Evolutionary conservation across 2,329 filamentous ascomycete species (phyloP), one percentile per base, ranked within the genome.

Genomic region (Aspergillus piperis): DNA sequence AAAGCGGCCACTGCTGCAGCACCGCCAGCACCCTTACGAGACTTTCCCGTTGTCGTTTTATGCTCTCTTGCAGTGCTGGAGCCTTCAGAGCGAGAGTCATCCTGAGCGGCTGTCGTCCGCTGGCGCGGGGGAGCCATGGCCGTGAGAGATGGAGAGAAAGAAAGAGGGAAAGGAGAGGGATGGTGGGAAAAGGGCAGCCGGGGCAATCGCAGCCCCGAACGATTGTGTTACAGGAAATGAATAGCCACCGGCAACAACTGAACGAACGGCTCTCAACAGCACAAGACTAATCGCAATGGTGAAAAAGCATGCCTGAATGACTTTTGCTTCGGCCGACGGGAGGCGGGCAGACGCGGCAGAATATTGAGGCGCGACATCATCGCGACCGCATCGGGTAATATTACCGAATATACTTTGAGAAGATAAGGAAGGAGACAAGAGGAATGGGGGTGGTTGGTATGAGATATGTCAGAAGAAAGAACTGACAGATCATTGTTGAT

Each of bases 11-110:
- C 54, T 5, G 48, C 51, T 10, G 62, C 25, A 8, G 63, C 61
- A 15, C 54, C 60, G 57, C 65, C 68, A 7, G 66, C 68, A 5
- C 66, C 59, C 52, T 75, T 76, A 19, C 75, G 70, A 32, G 71
- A 71, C 61, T 75, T 78, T 2, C 65, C 61, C 8, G 70, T 61
- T 7, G 70, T 67, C 8, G 65, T 58, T 55, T 72, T 74, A 50
- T 69, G 69, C 59, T 78, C 77, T 66, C 72, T 75, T 13, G 76
- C 74, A 44, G 75, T 72, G 62, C 77, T 81, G 38, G 79, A 80
- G n/a, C 77, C 75, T 71, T 82, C 80, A 17, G 79, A 81, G 61
- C 79, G 72, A 25, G 78, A 79, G 66, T 82, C 80, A 59, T 82
- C 80, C 51, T 76, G 68, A 57, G 70, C 64, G 21, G 73, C 70